Conservation (phyloP, 768 basidiomycete species). For the Serendipita indica region DNA sequence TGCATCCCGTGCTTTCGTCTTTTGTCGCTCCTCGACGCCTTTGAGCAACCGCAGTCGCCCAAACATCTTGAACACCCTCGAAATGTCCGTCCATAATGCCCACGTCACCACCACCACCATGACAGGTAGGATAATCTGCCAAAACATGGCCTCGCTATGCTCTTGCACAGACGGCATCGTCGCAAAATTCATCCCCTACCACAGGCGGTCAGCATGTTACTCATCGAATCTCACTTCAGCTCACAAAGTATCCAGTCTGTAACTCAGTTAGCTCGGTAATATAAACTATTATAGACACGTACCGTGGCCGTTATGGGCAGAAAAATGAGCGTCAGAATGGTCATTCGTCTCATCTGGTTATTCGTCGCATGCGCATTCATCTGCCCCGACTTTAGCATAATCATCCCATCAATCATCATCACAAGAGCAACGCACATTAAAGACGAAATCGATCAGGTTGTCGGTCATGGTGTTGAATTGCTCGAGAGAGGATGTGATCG, state of each 20-base stretch:
- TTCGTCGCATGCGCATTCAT: slow-evolving; percentile 65
- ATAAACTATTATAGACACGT: background rate
- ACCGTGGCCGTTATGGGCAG: slow-evolving; percentile 41
- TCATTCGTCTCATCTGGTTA: slow-evolving; percentile 53
- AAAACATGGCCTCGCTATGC: slow-evolving; percentile 11
- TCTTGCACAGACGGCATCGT: slow-evolving; percentile 10
- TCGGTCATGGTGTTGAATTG: slow-evolving; percentile 59
- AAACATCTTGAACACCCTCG: background rate
- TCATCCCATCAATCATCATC: background rate
- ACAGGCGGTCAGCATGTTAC: no score
- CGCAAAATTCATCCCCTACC: slow-evolving; percentile 14
- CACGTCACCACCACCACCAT: slow-evolving; percentile 3
- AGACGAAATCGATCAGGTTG: slow-evolving; percentile 58
- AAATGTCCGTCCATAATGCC: slow-evolving; percentile 9
- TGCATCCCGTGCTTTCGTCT: background rate
- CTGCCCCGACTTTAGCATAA: slow-evolving; percentile 23
- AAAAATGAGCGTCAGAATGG: slow-evolving; percentile 55
- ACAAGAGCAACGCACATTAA: slow-evolving; percentile 38
- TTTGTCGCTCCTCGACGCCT: background rate
- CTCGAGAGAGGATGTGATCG: slow-evolving; percentile 50
- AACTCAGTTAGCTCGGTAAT: slow-evolving; percentile 17
- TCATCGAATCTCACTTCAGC: slow-evolving; percentile 18
- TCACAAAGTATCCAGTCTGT: slow-evolving; percentile 56
- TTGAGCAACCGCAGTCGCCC: background rate
- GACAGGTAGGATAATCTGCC: slow-evolving; percentile 10